Conservation (phyloP, 208 protist species). For the Wallacemonas sp. region DNA sequence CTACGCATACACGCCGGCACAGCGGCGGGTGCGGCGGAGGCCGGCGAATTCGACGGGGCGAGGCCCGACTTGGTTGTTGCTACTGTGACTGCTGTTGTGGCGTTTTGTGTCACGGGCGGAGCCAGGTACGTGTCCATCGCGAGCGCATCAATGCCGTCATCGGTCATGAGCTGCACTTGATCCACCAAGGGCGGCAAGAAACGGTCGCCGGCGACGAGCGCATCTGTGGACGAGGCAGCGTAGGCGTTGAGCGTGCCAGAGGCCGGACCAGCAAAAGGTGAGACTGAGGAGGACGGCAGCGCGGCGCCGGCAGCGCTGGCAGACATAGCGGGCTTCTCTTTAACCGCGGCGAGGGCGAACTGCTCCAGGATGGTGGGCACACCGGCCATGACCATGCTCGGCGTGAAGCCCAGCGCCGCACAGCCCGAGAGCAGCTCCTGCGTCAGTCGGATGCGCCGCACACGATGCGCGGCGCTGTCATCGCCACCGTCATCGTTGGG, state of each 20-base stretch:
- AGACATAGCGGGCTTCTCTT: background rate
- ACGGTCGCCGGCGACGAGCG: background rate
- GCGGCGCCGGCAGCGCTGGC: background rate
- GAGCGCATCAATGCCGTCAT: background rate
- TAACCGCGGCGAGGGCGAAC: background rate
- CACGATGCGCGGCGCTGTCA: conserved; percentile 22
- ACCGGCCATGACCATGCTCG: conserved; percentile 59
- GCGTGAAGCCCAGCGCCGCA: conserved; percentile 59
- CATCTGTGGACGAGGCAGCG: no score
- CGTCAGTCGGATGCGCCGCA: conserved; percentile 32
- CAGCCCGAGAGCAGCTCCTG: conserved; percentile 56
- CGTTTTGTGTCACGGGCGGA: background rate
- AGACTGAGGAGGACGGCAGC: background rate
- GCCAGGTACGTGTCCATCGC: conserved; percentile 16
- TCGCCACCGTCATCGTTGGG: no score
- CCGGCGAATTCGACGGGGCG: background rate
- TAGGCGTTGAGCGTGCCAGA: no score
- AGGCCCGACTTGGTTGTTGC: background rate
- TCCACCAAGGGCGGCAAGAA: conserved; percentile 41
- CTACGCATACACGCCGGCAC: background rate
- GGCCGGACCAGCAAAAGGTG: background rate
- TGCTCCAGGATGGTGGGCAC: conserved; percentile 25
- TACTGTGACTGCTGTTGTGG: background rate
- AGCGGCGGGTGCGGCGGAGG: background rate
- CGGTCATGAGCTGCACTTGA: background rate